phyloP scores from a whole-genome alignment of 2,329 filamentous ascomycete genomes.

The Paecilomyces sp. region DNA sequence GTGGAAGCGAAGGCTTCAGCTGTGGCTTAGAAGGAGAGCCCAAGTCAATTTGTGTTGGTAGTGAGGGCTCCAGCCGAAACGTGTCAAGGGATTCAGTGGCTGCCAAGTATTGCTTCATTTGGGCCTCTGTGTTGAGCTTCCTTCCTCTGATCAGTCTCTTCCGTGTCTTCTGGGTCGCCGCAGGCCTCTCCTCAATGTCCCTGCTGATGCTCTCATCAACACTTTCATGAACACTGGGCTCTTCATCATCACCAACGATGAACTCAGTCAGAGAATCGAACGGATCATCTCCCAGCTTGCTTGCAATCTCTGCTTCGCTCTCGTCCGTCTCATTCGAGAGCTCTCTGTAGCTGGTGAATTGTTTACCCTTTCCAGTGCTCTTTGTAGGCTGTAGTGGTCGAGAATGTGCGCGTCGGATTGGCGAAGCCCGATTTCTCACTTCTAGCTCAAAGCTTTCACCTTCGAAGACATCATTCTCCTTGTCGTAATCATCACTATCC shows the following conservation, averaged over 20 bases:
- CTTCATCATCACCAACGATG: slow-evolving; percentile 34
- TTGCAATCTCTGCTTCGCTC: slow-evolving; percentile 15
- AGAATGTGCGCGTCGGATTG: background rate
- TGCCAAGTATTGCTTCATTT: slow-evolving; percentile 8
- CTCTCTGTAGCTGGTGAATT: slow-evolving; percentile 5
- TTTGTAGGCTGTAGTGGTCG: slow-evolving; percentile 6
- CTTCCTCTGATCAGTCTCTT: slow-evolving; percentile 29
- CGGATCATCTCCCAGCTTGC: slow-evolving; percentile 17
- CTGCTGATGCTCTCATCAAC: slow-evolving; percentile 20
- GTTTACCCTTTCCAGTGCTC: slow-evolving; percentile 1
- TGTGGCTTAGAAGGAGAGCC: slow-evolving; percentile 6
- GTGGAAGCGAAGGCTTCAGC: slow-evolving; percentile 10
- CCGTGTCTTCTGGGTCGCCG: slow-evolving; percentile 14
- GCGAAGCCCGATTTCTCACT: background rate
- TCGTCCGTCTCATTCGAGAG: slow-evolving; percentile 11
- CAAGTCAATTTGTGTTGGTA: slow-evolving; percentile 4
- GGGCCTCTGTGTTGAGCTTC: slow-evolving; percentile 15
- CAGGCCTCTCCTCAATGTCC: slow-evolving; percentile 10
- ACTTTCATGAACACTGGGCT: slow-evolving; percentile 20
- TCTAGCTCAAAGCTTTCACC: slow-evolving; percentile 6
- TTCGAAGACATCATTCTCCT: slow-evolving; percentile 27
- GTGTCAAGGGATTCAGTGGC: slow-evolving; percentile 12
- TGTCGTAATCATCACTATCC: slow-evolving; percentile 24
- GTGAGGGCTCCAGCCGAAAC: slow-evolving; percentile 12
- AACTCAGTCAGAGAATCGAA: slow-evolving; percentile 34